Evolutionary conservation across 2,329 filamentous ascomycete species (phyloP), one percentile per base, ranked within the genome.

Genomic region (Stachybotrys chartarum): DNA sequence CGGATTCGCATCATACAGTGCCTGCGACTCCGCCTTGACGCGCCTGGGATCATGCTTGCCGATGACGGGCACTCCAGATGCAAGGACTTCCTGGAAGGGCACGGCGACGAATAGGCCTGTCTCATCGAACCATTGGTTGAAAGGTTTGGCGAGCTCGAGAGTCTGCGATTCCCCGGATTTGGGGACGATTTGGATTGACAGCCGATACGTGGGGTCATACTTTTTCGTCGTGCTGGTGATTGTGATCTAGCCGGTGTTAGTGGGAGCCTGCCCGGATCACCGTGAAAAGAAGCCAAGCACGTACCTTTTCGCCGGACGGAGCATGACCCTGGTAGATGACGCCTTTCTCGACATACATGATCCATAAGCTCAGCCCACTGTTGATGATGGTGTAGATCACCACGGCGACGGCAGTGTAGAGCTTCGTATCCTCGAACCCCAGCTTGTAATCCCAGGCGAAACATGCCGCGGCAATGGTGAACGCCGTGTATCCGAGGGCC

Each of bases 381-480:
- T 97, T 97, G 52, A 99, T 75, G 2, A 88, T 53, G 47, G 90
- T 85, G 76, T 99, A 99, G 16, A 86, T 68, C 11, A 80, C 78
- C 5, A 97, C 93, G 4, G 94, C 93, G 45, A 79, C 81, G 3
- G 88, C 81, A 0, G 93, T 95, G 76, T 86, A 93, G 60, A 80
- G 75, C 72, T 94, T 95, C 17, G 92, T 96, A 58, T 74, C 78
- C 60, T 96, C 90, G 80, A 94, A 97, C 63, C 92, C 93, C 51
- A 91, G 78, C 68, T 90, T 90, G 77, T 91, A 96, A 79, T 99
- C 94, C 76, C 91, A 92, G 59, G 84, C 85, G 78, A 97, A 97
- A 64, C 90, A 91, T 58, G 84, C 87, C 24, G 81, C 92, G 17
- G 91, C 87, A 59, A 97, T 85, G 57, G 80, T 70, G 65, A 97